phyloP scores from a whole-genome alignment of 441 rosid genomes.

The Erysimum cheiri region DNA sequence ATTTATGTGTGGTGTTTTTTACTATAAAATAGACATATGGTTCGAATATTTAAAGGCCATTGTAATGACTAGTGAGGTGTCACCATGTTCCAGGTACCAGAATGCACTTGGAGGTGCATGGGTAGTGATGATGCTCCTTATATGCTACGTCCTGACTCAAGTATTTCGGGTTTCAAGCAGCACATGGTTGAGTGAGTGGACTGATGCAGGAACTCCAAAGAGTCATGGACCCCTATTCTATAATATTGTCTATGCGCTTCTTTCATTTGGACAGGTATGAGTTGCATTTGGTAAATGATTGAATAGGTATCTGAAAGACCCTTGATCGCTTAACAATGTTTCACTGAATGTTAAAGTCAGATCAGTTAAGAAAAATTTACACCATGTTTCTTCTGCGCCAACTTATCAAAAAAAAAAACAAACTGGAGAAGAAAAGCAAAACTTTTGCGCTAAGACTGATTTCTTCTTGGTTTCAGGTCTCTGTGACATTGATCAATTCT shows the following conservation, averaged over 20 bases:
- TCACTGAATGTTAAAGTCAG: slow-evolving; percentile 13
- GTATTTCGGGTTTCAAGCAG: slow-evolving; percentile 86
- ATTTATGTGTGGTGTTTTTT: slow-evolving; percentile 5
- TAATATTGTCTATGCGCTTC: slow-evolving; percentile 71
- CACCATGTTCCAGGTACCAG: slow-evolving; percentile 73
- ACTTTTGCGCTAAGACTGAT: slow-evolving; percentile 15
- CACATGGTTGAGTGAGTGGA: slow-evolving; percentile 98
- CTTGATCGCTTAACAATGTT: slow-evolving; percentile 17
- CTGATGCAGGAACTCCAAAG: slow-evolving; percentile 68
- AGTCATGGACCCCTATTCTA: slow-evolving; percentile 74
- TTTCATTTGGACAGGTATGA: slow-evolving; percentile 88
- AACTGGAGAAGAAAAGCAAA: slow-evolving; percentile 26
- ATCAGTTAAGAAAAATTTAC: slow-evolving; percentile 8
- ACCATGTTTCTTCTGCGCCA: slow-evolving; percentile 13
- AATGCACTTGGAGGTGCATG: slow-evolving; percentile 95
- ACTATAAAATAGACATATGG: slow-evolving; percentile 17
- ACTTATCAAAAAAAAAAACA: neutral
- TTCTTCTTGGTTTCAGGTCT: slow-evolving; percentile 61
- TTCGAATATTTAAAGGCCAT: slow-evolving; percentile 6
- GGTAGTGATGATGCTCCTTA: slow-evolving; percentile 86
- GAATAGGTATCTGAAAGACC: slow-evolving; percentile 1
- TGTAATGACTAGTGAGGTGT: slow-evolving; percentile 18
- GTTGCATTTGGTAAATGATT: slow-evolving; percentile 31
- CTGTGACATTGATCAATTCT: slow-evolving; percentile 82
- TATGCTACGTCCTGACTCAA: slow-evolving; percentile 82